phyloP scores from a whole-genome alignment of 2,329 filamentous ascomycete genomes.

The Helotiales sp. region DNA sequence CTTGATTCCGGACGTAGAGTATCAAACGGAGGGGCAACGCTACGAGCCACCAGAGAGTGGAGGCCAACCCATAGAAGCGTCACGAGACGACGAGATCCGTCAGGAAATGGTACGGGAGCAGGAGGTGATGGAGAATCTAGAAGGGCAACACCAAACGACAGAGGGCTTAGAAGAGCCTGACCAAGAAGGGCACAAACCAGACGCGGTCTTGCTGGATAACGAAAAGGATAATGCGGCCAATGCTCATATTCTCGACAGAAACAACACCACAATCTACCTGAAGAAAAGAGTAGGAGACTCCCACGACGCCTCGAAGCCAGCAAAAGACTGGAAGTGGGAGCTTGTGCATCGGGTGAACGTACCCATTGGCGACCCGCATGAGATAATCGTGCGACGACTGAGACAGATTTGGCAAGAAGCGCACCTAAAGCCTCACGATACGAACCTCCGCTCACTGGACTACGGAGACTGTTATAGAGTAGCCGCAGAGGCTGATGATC shows the following conservation, averaged over 20 bases:
- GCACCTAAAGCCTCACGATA: slow-evolving; percentile 13
- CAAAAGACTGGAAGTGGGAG: slow-evolving; percentile 7
- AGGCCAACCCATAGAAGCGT: neutral
- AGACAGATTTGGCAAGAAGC: slow-evolving; percentile 3
- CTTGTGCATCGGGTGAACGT: slow-evolving; percentile 8
- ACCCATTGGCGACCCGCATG: slow-evolving; percentile 11
- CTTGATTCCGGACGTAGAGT: slow-evolving; percentile 14
- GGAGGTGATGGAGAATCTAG: too few relatives aligned
- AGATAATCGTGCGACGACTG: slow-evolving; percentile 8
- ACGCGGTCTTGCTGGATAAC: slow-evolving; percentile 4
- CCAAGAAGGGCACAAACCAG: neutral
- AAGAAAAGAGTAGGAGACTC: slow-evolving; percentile 10
- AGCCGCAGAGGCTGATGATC: slow-evolving; percentile 13
- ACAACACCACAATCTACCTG: slow-evolving; percentile 13
- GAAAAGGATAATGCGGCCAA: too few relatives aligned
- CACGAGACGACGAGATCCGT: neutral
- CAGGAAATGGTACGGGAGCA: neutral
- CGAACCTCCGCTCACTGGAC: slow-evolving; percentile 3
- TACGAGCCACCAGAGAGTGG: slow-evolving; percentile 3
- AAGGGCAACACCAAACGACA: neutral
- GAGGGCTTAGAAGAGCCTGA: slow-evolving; percentile 2
- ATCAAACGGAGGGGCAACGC: neutral
- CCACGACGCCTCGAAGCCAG: slow-evolving; percentile 7
- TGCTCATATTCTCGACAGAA: slow-evolving; percentile 15
- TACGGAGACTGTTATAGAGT: slow-evolving; percentile 15